Conservation (phyloP, 805 yeast species). For the Wickerhamomyces bovis region DNA sequence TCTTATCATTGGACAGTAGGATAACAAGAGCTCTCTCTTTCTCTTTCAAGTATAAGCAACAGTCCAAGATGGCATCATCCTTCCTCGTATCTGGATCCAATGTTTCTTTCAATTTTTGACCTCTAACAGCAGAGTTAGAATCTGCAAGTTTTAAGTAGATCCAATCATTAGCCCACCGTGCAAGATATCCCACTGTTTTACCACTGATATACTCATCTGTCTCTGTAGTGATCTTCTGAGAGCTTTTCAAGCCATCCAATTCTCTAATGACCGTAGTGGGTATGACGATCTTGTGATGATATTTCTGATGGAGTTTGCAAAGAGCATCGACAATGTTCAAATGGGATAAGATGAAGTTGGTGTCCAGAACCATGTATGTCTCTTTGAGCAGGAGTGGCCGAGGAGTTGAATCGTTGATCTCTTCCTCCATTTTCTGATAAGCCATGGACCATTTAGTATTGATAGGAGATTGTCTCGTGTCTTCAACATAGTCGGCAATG, state of each 20-base stretch:
- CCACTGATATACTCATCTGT: slow-evolving; percentile 9
- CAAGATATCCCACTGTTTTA: slow-evolving; percentile 45
- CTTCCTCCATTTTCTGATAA: not conserved
- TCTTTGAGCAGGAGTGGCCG: slow-evolving; percentile 3
- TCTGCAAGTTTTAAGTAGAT: slow-evolving; percentile 54
- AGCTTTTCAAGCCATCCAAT: slow-evolving; percentile 73
- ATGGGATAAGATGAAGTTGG: slow-evolving; percentile 76
- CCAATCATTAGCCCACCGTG: slow-evolving; percentile 78
- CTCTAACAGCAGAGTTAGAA: slow-evolving; percentile 44
- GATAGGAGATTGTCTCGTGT: slow-evolving; percentile 12
- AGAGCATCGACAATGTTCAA: slow-evolving; percentile 51
- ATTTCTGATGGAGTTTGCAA: slow-evolving; percentile 31
- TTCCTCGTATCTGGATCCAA: slow-evolving; percentile 40
- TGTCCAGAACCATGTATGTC: slow-evolving; percentile 62
- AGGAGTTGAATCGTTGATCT: slow-evolving; percentile 5
- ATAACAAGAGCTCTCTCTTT: slow-evolving; percentile 41
- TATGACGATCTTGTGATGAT: slow-evolving; percentile 48
- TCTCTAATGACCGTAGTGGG: slow-evolving; percentile 71
- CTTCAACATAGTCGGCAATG: slow-evolving; percentile 36
- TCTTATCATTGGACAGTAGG: slow-evolving; percentile 75
- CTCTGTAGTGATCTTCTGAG: slow-evolving; percentile 21
- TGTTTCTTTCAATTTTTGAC: slow-evolving; percentile 56
- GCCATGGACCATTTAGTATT: not conserved
- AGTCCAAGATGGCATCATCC: slow-evolving; percentile 84
- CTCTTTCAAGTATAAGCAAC: slow-evolving; percentile 60